A percentile compares a stretch with the other conserved stretches of the same genome.
phyloP scores from a whole-genome alignment of 331 rosid species.

The Cydonia oblonga region DNA sequence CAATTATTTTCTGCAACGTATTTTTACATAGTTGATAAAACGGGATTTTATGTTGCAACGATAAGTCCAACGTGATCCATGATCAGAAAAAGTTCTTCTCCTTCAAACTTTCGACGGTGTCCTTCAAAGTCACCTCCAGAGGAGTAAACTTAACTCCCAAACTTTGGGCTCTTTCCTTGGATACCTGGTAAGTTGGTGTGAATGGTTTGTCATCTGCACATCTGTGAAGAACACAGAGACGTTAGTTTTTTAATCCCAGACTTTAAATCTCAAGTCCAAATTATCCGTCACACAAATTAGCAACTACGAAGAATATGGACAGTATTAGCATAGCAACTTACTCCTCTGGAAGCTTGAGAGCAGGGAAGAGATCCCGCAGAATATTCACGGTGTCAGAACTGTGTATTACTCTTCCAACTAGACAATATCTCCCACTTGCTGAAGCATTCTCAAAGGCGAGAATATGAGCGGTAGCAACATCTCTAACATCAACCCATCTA shows the following conservation, averaged over 20 bases:
- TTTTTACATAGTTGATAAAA: not conserved
- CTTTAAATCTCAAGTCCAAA: not conserved
- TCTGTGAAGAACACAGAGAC: not conserved
- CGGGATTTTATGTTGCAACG: not conserved
- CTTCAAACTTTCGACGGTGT: slow-evolving; percentile 19
- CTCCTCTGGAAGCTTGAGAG: slow-evolving; percentile 14
- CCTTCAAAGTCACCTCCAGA: slow-evolving; percentile 10
- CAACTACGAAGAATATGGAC: not conserved
- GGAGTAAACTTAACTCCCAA: slow-evolving; percentile 17
- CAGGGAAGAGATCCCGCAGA: slow-evolving; percentile 4
- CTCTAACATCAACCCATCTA: slow-evolving; percentile 21
- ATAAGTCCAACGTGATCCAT: not conserved
- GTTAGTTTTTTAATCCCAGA: not conserved
- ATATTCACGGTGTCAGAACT: not conserved
- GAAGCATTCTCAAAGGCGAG: slow-evolving; percentile 21
- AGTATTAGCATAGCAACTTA: not conserved
- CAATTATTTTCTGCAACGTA: not conserved
- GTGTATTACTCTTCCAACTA: slow-evolving; percentile 12
- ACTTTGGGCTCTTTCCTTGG: slow-evolving; percentile 12
- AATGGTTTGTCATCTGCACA: slow-evolving; percentile 7
- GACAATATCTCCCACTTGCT: slow-evolving; percentile 20
- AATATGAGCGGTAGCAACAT: slow-evolving; percentile 26
- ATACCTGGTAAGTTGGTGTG: not conserved
- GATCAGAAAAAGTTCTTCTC: slow-evolving; percentile 6
- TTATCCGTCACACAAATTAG: not conserved